These are phyloP conservation scores for Onygenales sp. DNA, from an alignment of 2,329 filamentous ascomycete species.

Conservation along the genomic window DNA sequence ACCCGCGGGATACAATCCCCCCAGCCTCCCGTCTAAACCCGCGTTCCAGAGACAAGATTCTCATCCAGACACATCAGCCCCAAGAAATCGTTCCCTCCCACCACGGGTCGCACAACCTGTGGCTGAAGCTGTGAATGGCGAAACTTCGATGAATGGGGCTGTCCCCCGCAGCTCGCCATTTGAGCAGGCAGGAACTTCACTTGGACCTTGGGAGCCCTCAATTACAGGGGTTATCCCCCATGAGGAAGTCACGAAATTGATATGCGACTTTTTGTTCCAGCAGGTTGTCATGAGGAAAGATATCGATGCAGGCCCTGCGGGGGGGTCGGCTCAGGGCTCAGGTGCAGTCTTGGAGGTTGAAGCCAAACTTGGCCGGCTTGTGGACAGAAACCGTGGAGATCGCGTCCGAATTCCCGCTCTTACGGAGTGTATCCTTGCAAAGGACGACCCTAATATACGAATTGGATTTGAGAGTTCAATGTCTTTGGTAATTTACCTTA, in stretches of 20 bases:
- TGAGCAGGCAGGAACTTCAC: constrained; percentile 17
- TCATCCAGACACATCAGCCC: constrained; percentile 3
- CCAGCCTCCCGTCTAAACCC: constrained; percentile 12
- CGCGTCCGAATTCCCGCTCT: constrained; percentile 58
- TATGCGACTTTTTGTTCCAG: constrained; percentile 74
- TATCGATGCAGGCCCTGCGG: constrained; percentile 43
- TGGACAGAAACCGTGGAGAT: constrained; percentile 61
- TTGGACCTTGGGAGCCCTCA: constrained; percentile 43
- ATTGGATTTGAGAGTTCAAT: constrained; percentile 77
- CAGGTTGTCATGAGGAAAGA: constrained; percentile 61
- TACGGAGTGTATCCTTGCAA: constrained; percentile 61
- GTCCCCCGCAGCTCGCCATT: constrained; percentile 9
- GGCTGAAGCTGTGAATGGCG: constrained; percentile 14
- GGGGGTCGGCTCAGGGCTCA: constrained; percentile 49
- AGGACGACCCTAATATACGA: constrained; percentile 41
- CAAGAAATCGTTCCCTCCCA: constrained; percentile 6
- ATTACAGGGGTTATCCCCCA: constrained; percentile 62
- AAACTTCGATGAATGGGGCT: constrained; percentile 21
- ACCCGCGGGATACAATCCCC: constrained; percentile 20
- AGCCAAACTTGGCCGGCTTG: constrained; percentile 78
- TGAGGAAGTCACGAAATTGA: constrained; percentile 62
- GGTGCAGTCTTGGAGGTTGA: constrained; percentile 83
- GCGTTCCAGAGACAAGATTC: constrained; percentile 22
- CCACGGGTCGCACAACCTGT: constrained; percentile 6
- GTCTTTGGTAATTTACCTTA: constrained; percentile 58